These are phyloP conservation scores for Boletus rufocinnamomeus DNA, from an alignment of 768 basidiomycete genomes.

Conservation along the genomic window DNA sequence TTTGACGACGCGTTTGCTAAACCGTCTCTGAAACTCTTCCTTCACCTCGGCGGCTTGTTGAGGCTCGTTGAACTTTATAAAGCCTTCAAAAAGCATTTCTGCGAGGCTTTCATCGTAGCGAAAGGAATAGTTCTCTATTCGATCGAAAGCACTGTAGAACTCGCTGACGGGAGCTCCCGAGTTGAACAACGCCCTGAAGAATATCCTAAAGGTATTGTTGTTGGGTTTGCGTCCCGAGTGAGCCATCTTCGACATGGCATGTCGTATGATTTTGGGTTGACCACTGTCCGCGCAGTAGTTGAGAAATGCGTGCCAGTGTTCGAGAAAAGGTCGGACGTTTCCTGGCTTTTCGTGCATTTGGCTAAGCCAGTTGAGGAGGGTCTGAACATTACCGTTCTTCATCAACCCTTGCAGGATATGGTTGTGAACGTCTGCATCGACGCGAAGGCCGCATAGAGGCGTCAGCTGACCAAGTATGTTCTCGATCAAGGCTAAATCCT, in stretches of 20 bases:
- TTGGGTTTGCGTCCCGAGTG: conserved; percentile 44
- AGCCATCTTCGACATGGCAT: conserved; percentile 39
- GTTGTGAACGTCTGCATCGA: conserved; percentile 50
- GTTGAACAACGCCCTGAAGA: conserved; percentile 47
- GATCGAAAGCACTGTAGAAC: conserved; percentile 45
- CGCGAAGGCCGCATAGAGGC: conserved; percentile 46
- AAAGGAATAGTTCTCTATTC: conserved; percentile 48
- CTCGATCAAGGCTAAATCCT: conserved; percentile 56
- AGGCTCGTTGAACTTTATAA: conserved; percentile 40
- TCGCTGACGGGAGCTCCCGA: conserved; percentile 33
- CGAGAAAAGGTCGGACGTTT: conserved; percentile 45
- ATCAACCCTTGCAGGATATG: conserved; percentile 52
- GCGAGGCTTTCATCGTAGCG: conserved; percentile 46
- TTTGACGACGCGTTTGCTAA: conserved; percentile 32
- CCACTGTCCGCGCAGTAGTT: conserved; percentile 38
- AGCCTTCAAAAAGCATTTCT: conserved; percentile 43
- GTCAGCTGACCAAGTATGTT: conserved; percentile 53
- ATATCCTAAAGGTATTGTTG: conserved; percentile 48
- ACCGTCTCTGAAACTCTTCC: conserved; percentile 39
- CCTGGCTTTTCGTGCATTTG: conserved; percentile 55
- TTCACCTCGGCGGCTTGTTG: conserved; percentile 42
- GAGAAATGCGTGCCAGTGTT: conserved; percentile 59
- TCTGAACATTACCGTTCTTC: conserved; percentile 43
- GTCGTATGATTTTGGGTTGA: conserved; percentile 29
- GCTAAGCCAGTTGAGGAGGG: conserved; percentile 51